Conservation (phyloP, 1,284 basidiomycete species). For the Cystobasidium pallidum region DNA sequence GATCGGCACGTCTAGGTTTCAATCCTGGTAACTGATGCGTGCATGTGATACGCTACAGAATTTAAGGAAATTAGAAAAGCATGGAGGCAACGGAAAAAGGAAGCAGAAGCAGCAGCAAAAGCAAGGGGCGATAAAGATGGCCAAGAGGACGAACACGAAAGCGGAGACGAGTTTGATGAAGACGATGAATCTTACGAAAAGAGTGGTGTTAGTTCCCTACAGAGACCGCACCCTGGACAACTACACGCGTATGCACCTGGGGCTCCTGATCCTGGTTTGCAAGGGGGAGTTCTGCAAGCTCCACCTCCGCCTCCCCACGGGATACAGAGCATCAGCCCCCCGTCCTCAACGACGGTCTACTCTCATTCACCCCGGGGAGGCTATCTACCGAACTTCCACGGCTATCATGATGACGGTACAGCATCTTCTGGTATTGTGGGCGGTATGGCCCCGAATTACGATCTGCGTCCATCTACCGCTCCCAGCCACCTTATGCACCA, state of each 20-base stretch:
- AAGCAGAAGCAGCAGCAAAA: slow-evolving; percentile 20
- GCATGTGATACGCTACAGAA: slow-evolving; percentile 63
- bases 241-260: slow-evolving; percentile 19
- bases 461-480: slow-evolving; percentile 26
- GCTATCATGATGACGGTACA: not conserved
- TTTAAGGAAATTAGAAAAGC: slow-evolving; percentile 70
- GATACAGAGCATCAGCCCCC: not conserved
- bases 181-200: slow-evolving; percentile 2
- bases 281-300: not conserved
- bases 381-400: slow-evolving; percentile 6
- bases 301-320: not conserved
- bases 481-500: slow-evolving; percentile 33
- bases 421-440: not conserved
- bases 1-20: slow-evolving; percentile 6
- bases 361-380: not conserved
- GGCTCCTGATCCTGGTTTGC: not conserved
- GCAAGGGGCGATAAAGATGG: not conserved
- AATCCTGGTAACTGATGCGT: too few species aligned
- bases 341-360: not conserved
- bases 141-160: not conserved
- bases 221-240: not conserved
- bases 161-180: slow-evolving; percentile 20
- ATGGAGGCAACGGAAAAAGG: slow-evolving; percentile 44
- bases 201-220: not conserved
- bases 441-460: not conserved